phyloP scores from a whole-genome alignment of 1,284 basidiomycete species.

The Papiliotrema flavescens region DNA sequence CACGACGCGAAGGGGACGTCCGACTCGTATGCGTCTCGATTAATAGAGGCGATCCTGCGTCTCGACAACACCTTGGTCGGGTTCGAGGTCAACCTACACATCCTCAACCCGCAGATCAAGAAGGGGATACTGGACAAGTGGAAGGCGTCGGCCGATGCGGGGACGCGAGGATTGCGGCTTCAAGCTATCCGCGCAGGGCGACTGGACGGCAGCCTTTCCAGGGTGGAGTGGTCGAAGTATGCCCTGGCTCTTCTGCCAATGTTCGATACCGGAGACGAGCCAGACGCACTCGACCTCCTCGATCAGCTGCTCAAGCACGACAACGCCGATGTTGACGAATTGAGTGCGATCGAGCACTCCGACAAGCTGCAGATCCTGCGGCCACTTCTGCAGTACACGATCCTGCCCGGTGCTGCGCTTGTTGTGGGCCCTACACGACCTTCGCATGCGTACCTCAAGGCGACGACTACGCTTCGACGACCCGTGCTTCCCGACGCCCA shows the following conservation, averaged over 20 bases:
- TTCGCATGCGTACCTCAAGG: conserved; percentile 45
- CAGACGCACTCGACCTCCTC: conserved; percentile 42
- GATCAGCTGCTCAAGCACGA: conserved; percentile 38
- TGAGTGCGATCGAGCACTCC: conserved; percentile 14
- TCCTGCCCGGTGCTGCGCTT: conserved; percentile 39
- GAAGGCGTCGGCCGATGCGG: not conserved
- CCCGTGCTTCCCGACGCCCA: conserved; percentile 5
- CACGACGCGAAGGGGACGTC: too few species aligned
- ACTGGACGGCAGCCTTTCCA: not conserved
- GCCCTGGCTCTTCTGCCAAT: not conserved
- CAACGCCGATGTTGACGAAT: not conserved
- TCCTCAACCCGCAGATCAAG: not conserved
- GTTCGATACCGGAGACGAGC: conserved; percentile 42
- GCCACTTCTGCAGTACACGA: conserved; percentile 47
- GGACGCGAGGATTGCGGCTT: not conserved
- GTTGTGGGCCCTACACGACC: conserved; percentile 43
- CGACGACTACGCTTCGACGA: conserved; percentile 47
- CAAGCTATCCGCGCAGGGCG: not conserved
- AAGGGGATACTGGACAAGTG: too few species aligned
- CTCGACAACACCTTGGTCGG: too few species aligned
- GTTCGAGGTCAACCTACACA: not conserved
- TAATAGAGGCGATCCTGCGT: too few species aligned
- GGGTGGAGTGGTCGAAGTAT: not conserved
- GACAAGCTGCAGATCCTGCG: conserved; percentile 46
- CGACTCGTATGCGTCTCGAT: too few species aligned